Evolutionary conservation across 2,329 filamentous ascomycete species (phyloP), one percentile per base, ranked within the genome.

Genomic region (Sarocladiaceae sp.): DNA sequence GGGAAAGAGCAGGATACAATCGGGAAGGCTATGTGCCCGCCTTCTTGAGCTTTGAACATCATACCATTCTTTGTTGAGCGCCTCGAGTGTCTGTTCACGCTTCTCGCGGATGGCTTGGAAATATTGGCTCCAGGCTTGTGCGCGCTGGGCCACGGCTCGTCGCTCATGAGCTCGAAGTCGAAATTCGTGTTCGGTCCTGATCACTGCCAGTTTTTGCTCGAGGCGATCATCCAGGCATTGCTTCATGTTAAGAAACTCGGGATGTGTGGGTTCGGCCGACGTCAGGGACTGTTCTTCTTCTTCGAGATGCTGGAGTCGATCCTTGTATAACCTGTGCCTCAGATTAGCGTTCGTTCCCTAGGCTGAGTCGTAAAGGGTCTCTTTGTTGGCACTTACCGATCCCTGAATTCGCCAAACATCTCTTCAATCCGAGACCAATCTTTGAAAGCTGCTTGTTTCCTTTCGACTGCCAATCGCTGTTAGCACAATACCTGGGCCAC

Each of bases 231-330:
- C 82, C 45, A 98, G 78, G 58, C 85, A 89, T 59, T 88, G 81
- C 61, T 94, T 83, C 82, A 95, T 94, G 33, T 87, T 86, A 27
- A 96, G 73, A 53, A 90, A 91, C 61, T 95, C 91, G 27, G 88
- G 87, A 60, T 98, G 93, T n/a, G 80, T 84, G n/a, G 80, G 80
- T 44, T 70, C 72, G 37, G 75, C 70, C 53, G 76, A 69, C 45
- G 70, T 63, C 15, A 84, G 65, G 61, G 81, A 80, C 24, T 72
- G 73, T 56, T 84, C 80, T 61, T 84, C 80, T 51, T 74, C 68
- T 55, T 95, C 89, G 45, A 95, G 72, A 56, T 87, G 82, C 42
- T 86, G 83, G 18, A 98, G 76, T 50, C 88, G 80, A 62, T 97
- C 91, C 58, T 93, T 88, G 62, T 90, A 93, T 33, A 96, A 76